These are phyloP conservation scores for Penicillium sp. DNA, from an alignment of 2,329 filamentous ascomycete genomes.

Conservation along the genomic window DNA sequence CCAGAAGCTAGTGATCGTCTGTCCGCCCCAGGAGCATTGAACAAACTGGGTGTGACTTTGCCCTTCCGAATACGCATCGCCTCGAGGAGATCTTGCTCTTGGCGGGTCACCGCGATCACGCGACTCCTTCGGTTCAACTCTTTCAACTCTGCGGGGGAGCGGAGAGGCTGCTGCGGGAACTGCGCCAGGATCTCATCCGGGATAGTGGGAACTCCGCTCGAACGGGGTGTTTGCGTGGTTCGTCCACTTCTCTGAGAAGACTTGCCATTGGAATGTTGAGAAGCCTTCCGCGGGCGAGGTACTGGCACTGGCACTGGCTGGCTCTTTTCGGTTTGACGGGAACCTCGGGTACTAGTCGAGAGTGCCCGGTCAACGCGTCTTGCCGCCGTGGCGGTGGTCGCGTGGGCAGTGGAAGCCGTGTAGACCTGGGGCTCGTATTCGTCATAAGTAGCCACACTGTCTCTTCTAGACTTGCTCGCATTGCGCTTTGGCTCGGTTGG, in stretches of 20 bases:
- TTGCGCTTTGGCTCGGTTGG: constrained; percentile 10
- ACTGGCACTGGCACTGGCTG: constrained; percentile 15
- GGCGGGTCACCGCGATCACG: constrained; percentile 52
- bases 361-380: constrained; percentile 27
- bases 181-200: constrained; percentile 31
- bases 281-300: constrained; percentile 10
- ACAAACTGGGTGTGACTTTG: constrained; percentile 44
- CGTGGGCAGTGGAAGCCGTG: constrained; percentile 38
- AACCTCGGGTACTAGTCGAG: constrained; percentile 26
- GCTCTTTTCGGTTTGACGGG: constrained; percentile 13
- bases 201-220: constrained; percentile 33
- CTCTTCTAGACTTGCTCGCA: constrained; percentile 22
- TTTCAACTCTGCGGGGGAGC: constrained; percentile 22
- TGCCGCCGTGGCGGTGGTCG: constrained; percentile 22
- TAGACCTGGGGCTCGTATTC: constrained; percentile 44
- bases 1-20: constrained; percentile 29
- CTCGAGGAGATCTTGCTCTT: constrained; percentile 52
- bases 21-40: constrained; percentile 25
- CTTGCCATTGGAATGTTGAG: constrained; percentile 25
- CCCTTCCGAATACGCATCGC: constrained; percentile 50
- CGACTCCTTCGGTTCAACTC: constrained; percentile 41
- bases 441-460: constrained; percentile 39
- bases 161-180: constrained; percentile 21
- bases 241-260: constrained; percentile 24
- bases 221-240: constrained; percentile 26